phyloP scores from a whole-genome alignment of 352 stramenopile species.

The Globisporangium paddicum region DNA sequence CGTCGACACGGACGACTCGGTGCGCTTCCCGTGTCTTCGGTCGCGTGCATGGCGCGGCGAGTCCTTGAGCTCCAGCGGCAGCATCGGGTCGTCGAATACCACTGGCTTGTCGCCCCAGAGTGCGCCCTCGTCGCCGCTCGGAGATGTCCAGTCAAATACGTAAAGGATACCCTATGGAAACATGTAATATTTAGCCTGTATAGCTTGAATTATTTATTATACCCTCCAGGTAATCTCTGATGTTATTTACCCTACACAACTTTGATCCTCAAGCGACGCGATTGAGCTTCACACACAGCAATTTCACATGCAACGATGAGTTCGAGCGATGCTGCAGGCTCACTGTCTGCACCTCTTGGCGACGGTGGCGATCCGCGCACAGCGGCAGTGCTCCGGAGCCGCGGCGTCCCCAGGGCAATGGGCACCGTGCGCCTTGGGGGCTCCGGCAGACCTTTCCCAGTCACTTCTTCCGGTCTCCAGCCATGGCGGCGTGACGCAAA shows the following conservation, averaged over 20 bases:
- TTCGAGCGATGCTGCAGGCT: too few species aligned
- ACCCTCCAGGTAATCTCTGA: too few species aligned
- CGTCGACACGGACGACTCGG: slow-evolving; percentile 9
- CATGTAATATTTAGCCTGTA: too few species aligned
- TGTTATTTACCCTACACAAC: too few species aligned
- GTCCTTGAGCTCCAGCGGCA: slow-evolving; percentile 57
- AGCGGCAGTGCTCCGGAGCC: slow-evolving; percentile 21
- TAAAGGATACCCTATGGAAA: too few species aligned
- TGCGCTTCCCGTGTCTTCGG: slow-evolving; percentile 6
- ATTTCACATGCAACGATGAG: too few species aligned
- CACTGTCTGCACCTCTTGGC: too few species aligned
- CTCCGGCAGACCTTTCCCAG: slow-evolving; percentile 34
- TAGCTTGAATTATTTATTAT: too few species aligned
- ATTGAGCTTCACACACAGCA: too few species aligned
- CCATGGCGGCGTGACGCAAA: neutral
- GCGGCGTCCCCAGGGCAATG: slow-evolving; percentile 36
- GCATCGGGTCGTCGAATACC: slow-evolving; percentile 11
- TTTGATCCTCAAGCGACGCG: too few species aligned
- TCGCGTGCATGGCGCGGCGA: slow-evolving; percentile 5
- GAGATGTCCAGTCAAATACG: neutral
- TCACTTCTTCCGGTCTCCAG: neutral
- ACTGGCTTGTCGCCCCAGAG: neutral
- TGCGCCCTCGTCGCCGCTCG: neutral
- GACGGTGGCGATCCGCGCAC: neutral
- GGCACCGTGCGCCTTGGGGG: slow-evolving; percentile 44